Conservation (phyloP, 2,329 filamentous ascomycete species). For the Xylaria sp. region DNA sequence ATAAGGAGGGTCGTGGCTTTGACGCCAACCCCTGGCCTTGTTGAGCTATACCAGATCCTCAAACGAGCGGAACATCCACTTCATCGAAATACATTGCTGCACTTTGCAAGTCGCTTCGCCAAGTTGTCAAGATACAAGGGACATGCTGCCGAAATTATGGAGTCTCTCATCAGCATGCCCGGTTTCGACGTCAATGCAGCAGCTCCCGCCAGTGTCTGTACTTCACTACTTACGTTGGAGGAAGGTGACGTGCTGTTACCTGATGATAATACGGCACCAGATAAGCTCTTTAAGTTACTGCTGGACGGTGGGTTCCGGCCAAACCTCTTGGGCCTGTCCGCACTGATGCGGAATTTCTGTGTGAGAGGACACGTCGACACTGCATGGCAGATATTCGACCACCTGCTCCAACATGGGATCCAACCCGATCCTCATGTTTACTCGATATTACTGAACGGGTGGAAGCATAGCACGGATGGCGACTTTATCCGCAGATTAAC, state of each 20-base stretch:
- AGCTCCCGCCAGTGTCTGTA: constrained; percentile 57
- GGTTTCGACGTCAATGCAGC: constrained; percentile 50
- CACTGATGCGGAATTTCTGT: constrained; percentile 72
- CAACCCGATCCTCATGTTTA: constrained; percentile 69
- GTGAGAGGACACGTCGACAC: constrained; percentile 63
- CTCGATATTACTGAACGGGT: constrained; percentile 70
- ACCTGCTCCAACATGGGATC: constrained; percentile 62
- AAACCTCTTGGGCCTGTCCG: constrained; percentile 65
- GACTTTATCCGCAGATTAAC: constrained; percentile 59
- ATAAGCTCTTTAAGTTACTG: constrained; percentile 58
- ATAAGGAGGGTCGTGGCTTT: constrained; percentile 22
- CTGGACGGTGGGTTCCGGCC: constrained; percentile 63
- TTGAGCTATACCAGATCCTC: constrained; percentile 25
- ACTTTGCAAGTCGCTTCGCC: constrained; percentile 52
- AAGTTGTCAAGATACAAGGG: constrained; percentile 42
- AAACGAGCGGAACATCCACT: constrained; percentile 28
- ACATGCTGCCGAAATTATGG: constrained; percentile 48
- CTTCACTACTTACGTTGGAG: constrained; percentile 55
- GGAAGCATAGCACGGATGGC: constrained; percentile 60
- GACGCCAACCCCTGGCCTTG: constrained; percentile 13
- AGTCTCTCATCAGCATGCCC: constrained; percentile 37
- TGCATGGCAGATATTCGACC: constrained; percentile 66
- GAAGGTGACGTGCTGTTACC: constrained; percentile 39
- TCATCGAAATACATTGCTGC: constrained; percentile 46
- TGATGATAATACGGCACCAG: constrained; percentile 49